Evolutionary conservation across 306 rosid species (phyloP).

Genomic region (Spatholobus suberectus): DNA sequence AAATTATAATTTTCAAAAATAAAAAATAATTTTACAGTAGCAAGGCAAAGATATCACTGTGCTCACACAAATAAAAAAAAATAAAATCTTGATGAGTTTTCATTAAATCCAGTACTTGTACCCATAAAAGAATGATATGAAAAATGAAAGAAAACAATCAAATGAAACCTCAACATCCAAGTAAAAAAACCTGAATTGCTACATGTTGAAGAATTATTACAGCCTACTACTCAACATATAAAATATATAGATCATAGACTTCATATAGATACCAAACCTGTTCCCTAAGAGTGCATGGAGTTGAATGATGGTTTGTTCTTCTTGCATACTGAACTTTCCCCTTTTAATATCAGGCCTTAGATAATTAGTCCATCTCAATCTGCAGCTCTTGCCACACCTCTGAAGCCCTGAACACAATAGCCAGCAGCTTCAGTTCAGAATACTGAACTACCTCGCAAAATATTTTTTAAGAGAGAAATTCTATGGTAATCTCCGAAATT

Average conservation of each 20-base stretch:
- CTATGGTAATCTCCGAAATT: too few species aligned
- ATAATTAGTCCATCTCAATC: conserved; percentile 96
- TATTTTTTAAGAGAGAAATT: background rate
- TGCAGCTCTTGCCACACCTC: conserved; percentile 94
- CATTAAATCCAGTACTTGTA: background rate
- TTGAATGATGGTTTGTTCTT: conserved; percentile 96
- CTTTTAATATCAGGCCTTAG: conserved; percentile 96
- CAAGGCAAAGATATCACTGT: background rate
- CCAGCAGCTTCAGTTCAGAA: background rate
- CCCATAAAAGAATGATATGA: background rate
- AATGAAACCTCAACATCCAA: background rate
- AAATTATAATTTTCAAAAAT: background rate
- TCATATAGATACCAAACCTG: conserved; percentile 56
- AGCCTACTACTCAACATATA: background rate
- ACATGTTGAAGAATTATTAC: background rate
- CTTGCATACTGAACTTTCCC: conserved; percentile 94
- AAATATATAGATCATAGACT: background rate
- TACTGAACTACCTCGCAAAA: background rate
- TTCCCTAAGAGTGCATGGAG: conserved; percentile 96
- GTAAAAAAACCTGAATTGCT: conserved; percentile 11
- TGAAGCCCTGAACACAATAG: conserved; percentile 64
- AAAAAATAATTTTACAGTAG: background rate
- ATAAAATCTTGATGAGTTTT: background rate
- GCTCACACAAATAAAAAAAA: background rate
- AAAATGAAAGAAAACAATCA: background rate